These are phyloP conservation scores for Plasmodium cynomolgi DNA, from an alignment of 169 alveolate genomes.

Conservation along the genomic window DNA sequence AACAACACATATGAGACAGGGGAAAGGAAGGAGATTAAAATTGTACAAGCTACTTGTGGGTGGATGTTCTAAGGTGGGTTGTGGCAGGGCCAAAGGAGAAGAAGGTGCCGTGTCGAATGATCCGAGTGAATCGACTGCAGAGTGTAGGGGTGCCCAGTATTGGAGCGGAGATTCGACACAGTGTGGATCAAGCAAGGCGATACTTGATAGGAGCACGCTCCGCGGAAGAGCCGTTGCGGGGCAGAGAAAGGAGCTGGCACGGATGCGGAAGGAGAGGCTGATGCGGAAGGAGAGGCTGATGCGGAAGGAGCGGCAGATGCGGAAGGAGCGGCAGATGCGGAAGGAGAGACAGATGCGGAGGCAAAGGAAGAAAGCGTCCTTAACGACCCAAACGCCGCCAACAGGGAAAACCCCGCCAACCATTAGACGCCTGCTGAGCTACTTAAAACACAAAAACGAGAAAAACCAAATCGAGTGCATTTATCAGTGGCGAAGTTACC, in stretches of 20 bases:
- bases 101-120: background rate
- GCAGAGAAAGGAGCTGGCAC: background rate
- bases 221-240: background rate
- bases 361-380: too few relatives aligned
- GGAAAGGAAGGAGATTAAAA: slow-evolving; percentile 1
- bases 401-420: background rate
- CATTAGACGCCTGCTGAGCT: background rate
- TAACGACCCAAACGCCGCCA: too few relatives aligned
- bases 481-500: slow-evolving; percentile 43
- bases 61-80: background rate
- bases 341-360: background rate
- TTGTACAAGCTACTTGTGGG: slow-evolving; percentile 28
- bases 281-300: too few relatives aligned
- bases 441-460: slow-evolving; percentile 28
- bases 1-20: background rate
- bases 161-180: background rate
- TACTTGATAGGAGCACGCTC: background rate
- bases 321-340: background rate
- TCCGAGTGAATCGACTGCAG: background rate
- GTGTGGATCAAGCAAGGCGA: background rate
- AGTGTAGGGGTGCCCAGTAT: background rate
- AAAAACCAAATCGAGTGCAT: slow-evolving; percentile 49
- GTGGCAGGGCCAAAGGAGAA: background rate
- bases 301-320: background rate
- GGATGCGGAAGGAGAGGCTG: too few relatives aligned